phyloP scores from a whole-genome alignment of 1,284 basidiomycete species.

The Cutaneotrichosporon cutaneum region DNA sequence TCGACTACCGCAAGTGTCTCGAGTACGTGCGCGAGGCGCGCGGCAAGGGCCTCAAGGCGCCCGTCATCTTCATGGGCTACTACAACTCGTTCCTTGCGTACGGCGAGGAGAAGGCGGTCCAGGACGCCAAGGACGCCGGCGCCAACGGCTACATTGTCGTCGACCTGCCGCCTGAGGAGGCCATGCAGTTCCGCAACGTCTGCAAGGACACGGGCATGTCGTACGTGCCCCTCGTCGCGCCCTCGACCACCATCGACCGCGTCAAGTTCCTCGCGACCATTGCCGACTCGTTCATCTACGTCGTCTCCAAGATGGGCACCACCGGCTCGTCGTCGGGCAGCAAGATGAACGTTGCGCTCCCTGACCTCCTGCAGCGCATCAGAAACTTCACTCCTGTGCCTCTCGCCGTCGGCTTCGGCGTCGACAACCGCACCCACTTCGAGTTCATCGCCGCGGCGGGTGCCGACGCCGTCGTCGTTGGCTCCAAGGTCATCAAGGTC shows the following conservation, averaged over 20 bases:
- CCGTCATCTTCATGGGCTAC: constrained; percentile 94
- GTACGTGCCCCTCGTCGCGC: constrained; percentile 95
- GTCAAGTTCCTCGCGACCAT: constrained; percentile 89
- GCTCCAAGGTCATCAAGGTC: constrained; percentile 77
- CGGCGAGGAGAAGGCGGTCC: constrained; percentile 88
- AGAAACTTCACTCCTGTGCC: constrained; percentile 70
- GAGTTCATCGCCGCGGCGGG: constrained; percentile 78
- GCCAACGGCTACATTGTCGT: constrained; percentile 98
- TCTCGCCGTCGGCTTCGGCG: constrained; percentile 94
- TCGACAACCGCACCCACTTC: constrained; percentile 89
- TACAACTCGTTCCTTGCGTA: constrained; percentile 95
- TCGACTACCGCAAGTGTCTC: constrained; percentile 74
- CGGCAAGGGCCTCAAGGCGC: constrained; percentile 73
- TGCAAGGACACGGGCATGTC: constrained; percentile 80
- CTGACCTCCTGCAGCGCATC: constrained; percentile 72
- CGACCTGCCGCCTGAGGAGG: constrained; percentile 97
- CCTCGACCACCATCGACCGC: constrained; percentile 81
- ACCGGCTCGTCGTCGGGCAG: constrained; percentile 83
- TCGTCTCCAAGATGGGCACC: constrained; percentile 97
- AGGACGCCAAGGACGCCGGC: constrained; percentile 81
- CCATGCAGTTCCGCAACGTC: constrained; percentile 80
- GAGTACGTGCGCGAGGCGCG: constrained; percentile 77
- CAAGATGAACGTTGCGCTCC: constrained; percentile 71
- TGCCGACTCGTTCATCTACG: constrained; percentile 96
- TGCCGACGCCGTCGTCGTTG: constrained; percentile 92